Evolutionary conservation across 2,329 filamentous ascomycete species (phyloP).

Genomic region (Lecanoromycetidae sp.): DNA sequence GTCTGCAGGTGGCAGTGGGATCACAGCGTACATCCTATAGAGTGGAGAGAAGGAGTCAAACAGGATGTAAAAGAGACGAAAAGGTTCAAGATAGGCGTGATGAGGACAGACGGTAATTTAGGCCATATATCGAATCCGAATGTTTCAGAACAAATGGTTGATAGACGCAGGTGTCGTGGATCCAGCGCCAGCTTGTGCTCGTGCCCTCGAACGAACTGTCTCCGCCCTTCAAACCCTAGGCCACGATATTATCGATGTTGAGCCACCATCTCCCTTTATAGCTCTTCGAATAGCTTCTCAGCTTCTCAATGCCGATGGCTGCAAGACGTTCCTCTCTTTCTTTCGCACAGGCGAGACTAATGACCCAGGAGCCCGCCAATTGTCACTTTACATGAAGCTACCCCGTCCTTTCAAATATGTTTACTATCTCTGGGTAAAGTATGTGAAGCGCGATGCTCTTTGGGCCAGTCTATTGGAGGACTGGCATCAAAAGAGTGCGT

Average conservation of each 20-base stretch:
- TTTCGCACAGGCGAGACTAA: constrained; percentile 67
- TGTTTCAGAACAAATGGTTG: background rate
- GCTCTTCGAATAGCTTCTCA: constrained; percentile 65
- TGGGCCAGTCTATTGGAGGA: constrained; percentile 67
- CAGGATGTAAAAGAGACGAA: constrained; percentile 49
- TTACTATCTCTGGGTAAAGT: constrained; percentile 85
- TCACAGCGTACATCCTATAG: constrained; percentile 70
- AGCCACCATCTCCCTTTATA: constrained; percentile 59
- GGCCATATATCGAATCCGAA: background rate
- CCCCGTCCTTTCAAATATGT: constrained; percentile 65
- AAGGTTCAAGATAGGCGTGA: constrained; percentile 58
- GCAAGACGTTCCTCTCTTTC: constrained; percentile 64
- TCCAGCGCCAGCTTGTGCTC: constrained; percentile 69
- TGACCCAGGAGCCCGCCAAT: constrained; percentile 63
- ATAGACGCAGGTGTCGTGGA: constrained; percentile 54
- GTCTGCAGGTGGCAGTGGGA: constrained; percentile 95
- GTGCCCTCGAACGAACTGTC: constrained; percentile 61
- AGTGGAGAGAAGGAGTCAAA: constrained; percentile 56
- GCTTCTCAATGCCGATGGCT: constrained; percentile 75
- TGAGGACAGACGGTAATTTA: constrained; percentile 54
- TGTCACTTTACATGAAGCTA: constrained; percentile 61
- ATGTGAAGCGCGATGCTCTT: constrained; percentile 59
- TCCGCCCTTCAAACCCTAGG: constrained; percentile 57
- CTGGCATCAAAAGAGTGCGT: constrained; percentile 62
- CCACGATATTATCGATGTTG: constrained; percentile 58